Percentiles rank a stretch among this genome's conserved stretches.
These are phyloP conservation scores for Mycena vitilis DNA, from an alignment of 768 basidiomycete genomes.

Conservation along the genomic window DNA sequence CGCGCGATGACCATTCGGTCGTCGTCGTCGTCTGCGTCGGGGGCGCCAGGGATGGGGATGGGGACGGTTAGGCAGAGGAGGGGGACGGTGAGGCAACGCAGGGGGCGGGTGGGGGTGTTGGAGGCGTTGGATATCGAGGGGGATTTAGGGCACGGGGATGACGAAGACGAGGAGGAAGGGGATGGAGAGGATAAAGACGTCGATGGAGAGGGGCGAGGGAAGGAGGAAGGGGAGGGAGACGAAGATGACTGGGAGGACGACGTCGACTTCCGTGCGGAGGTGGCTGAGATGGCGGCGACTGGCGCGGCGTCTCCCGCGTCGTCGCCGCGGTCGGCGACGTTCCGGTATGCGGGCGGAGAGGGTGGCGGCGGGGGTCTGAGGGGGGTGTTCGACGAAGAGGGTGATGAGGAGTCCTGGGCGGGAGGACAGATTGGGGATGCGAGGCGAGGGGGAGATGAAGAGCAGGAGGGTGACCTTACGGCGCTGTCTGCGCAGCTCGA, in stretches of 20 bases:
- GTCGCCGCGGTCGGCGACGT: not conserved
- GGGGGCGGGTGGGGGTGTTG: not conserved
- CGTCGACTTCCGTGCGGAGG: constrained; percentile 19
- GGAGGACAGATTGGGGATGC: not conserved
- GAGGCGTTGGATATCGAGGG: not conserved
- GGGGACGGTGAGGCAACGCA: not conserved
- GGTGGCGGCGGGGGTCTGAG: not conserved
- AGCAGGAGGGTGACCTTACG: not conserved
- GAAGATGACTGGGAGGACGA: constrained; percentile 23
- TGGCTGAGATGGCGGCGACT: not conserved
- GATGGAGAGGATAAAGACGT: not conserved
- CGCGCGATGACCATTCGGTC: too few species aligned
- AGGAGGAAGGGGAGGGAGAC: not conserved
- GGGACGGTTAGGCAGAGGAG: too few species aligned
- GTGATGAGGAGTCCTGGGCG: not conserved
- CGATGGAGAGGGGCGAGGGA: too few species aligned
- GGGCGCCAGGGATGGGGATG: too few species aligned
- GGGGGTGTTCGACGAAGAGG: constrained; percentile 4
- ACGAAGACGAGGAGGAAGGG: not conserved
- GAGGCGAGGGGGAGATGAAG: not conserved
- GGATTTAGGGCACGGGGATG: not conserved
- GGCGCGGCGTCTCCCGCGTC: too few species aligned
- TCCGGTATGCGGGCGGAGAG: not conserved
- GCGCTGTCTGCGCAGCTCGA: constrained; percentile 23
- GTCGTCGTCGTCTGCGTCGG: too few species aligned